Evolutionary conservation across 1,139 yeast species (phyloP).

Genomic region (Protomyces inouyei): DNA sequence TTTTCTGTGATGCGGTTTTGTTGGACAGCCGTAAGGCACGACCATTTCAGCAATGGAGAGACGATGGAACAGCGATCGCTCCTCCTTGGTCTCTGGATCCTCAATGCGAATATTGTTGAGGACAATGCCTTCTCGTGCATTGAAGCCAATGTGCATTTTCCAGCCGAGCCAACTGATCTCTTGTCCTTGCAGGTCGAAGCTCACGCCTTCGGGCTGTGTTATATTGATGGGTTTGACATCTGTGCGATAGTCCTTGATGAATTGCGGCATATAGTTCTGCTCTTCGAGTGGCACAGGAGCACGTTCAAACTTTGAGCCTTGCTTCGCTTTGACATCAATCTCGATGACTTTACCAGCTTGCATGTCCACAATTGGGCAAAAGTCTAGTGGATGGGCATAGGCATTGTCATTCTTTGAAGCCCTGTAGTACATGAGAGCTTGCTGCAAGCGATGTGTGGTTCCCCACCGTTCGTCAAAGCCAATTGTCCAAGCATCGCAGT

Average conservation of each 20-base stretch:
- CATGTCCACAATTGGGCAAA: conserved; percentile 77
- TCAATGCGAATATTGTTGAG: conserved; percentile 66
- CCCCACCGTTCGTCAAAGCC: conserved; percentile 86
- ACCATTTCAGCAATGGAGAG: conserved; percentile 76
- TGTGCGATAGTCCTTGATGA: conserved; percentile 57
- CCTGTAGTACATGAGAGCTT: conserved; percentile 74
- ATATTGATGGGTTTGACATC: conserved; percentile 61
- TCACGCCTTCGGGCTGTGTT: conserved; percentile 77
- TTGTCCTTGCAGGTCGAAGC: conserved; percentile 64
- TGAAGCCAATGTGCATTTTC: conserved; percentile 72
- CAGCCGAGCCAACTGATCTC: conserved; percentile 73
- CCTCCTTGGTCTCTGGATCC: conserved; percentile 56
- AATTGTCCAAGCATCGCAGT: conserved; percentile 83
- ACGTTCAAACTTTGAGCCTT: conserved; percentile 54
- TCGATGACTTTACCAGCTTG: conserved; percentile 61
- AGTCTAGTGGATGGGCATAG: conserved; percentile 77
- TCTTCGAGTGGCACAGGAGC: conserved; percentile 66
- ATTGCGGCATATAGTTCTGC: conserved; percentile 63
- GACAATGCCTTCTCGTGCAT: conserved; percentile 80
- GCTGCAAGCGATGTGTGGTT: conserved; percentile 67
- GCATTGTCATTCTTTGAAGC: conserved; percentile 75
- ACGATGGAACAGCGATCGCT: conserved; percentile 69
- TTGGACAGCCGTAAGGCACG: conserved; percentile 78
- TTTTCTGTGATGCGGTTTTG: conserved; percentile 74
- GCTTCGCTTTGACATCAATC: conserved; percentile 50